These are phyloP conservation scores for Alternaria burnsii DNA, from an alignment of 2,329 filamentous ascomycete genomes.

Conservation along the genomic window DNA sequence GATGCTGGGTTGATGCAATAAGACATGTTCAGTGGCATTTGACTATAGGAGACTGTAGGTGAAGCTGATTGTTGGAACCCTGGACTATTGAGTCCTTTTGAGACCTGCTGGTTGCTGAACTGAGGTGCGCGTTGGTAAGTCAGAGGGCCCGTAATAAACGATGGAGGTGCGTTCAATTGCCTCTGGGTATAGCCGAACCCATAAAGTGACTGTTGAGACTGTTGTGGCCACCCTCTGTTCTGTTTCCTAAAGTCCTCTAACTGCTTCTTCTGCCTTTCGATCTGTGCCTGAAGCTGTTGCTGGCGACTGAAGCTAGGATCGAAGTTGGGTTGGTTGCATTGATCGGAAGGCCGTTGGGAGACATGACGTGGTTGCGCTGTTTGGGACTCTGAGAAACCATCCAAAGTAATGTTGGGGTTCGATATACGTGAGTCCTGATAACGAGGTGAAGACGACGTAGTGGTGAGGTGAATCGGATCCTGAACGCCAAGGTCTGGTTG, in stretches of 20 bases:
- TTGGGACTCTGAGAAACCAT: background rate
- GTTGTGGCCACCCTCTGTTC: background rate
- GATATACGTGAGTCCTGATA: background rate
- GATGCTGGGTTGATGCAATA: background rate
- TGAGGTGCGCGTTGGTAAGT: constrained; percentile 4
- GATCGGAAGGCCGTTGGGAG: background rate
- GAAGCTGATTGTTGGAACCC: background rate
- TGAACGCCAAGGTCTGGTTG: background rate
- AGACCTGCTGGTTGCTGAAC: background rate
- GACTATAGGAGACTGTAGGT: background rate
- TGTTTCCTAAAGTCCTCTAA: background rate
- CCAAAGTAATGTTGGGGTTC: background rate
- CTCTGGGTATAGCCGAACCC: background rate
- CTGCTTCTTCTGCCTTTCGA: constrained; percentile 3
- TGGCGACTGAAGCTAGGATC: background rate
- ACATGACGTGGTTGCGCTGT: background rate
- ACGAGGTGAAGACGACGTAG: background rate
- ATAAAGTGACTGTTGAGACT: background rate
- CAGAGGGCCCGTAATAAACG: background rate
- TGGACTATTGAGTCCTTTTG: background rate
- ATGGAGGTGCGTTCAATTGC: background rate
- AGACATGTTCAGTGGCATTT: background rate
- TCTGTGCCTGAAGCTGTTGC: background rate
- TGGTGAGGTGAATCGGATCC: background rate
- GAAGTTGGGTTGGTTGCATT: background rate